These are phyloP conservation scores for Malassezia japonica DNA, from an alignment of 1,284 basidiomycete genomes.

Conservation along the genomic window DNA sequence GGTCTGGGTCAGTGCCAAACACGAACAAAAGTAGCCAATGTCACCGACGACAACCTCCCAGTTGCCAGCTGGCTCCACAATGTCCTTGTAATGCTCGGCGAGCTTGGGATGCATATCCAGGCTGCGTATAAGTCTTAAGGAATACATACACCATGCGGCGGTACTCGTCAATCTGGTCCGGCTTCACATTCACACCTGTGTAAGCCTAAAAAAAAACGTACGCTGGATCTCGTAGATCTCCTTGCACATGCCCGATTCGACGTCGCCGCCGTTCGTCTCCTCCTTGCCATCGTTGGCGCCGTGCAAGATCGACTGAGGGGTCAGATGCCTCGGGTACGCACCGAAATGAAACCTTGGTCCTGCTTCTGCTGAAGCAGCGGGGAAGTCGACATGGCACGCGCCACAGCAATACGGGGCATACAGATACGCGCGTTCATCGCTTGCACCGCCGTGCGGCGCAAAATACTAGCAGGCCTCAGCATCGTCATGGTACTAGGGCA, in stretches of 20 bases:
- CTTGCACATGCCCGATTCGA: slow-evolving; percentile 20
- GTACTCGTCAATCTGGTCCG: slow-evolving; percentile 32
- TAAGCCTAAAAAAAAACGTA: background rate
- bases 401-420: no score
- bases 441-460: no score
- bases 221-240: slow-evolving; percentile 44
- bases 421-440: no score
- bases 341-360: no score
- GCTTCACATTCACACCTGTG: slow-evolving; percentile 27
- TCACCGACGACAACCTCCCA: slow-evolving; percentile 44
- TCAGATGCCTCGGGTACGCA: no score
- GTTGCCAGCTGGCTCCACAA: slow-evolving; percentile 29
- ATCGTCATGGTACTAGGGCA: no score
- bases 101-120: slow-evolving; percentile 32
- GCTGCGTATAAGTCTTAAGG: background rate
- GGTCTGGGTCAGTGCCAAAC: slow-evolving; percentile 18
- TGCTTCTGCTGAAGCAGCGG: no score
- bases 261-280: slow-evolving; percentile 27
- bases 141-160: slow-evolving; percentile 20
- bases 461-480: no score
- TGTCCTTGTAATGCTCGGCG: slow-evolving; percentile 17
- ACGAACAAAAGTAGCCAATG: slow-evolving; percentile 39
- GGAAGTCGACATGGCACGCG: no score
- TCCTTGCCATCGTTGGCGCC: slow-evolving; percentile 33
- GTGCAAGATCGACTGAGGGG: slow-evolving; percentile 29